Base-by-base conservation (phyloP, 768 basidiomycete genomes). In the Boletales sp. region DNA sequence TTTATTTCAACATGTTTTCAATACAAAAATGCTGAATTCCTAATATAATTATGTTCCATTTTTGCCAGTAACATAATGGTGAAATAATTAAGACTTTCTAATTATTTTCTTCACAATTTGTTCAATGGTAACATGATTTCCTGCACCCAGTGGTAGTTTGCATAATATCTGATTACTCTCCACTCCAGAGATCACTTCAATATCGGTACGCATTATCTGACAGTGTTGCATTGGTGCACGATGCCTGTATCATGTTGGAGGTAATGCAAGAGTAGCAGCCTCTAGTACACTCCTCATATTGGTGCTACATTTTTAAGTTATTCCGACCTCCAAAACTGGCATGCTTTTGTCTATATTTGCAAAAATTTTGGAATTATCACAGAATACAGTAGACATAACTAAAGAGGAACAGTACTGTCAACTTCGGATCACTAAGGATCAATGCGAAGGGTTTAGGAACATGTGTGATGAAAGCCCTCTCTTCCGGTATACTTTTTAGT, bases 381-480 rank as follows among this genome's bases (percentile, higher is more conserved):
- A 32, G 46, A 32, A 40, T n/a, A n/a, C n/a, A n/a, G n/a, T 48
- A 15, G 41, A 48, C n/a, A 48, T 19, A 21, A 39, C 10, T 11
- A 48, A 41, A n/a, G 32, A 17, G 6, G 47, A 48, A 2, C 39
- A 5, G 8, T 41, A 40, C 10, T 32, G 47, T 21, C 39, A 34
- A 8, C 35, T 41, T n/a, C 15, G 47, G 25, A 48, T 48, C 47
- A 34, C 47, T 12, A 40, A 34, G 28, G 21, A 34, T 9, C 47
- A 41, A 9, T 21, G n/a, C 11, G 21, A 41, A 11, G 15, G 25
- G 40, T 41, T 48, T 17, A 48, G 21, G 12, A 48, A 40, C 36
- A 34, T 48, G 39, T 40, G 47, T 8, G 47, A 48, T n/a, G 33
- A 47, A 10, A 47, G 46, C 33, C 46, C 46, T 8, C 5, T 47